Conservation (phyloP, 2,329 filamentous ascomycete genomes). For the Apiospora phragmitis region DNA sequence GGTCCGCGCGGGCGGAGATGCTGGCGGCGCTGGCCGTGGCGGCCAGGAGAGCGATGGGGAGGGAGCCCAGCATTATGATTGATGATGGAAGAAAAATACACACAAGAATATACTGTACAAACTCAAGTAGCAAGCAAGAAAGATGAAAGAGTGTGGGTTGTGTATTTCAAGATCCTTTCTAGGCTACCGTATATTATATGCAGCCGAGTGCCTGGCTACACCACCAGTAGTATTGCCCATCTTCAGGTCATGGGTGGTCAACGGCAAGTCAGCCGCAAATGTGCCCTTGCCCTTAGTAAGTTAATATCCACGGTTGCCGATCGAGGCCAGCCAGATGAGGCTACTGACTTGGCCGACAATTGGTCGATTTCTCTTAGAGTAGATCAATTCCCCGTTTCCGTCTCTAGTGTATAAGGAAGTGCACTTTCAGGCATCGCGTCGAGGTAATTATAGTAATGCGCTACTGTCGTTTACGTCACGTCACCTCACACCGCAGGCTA, state of each 20-base stretch:
- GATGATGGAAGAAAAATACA: background rate
- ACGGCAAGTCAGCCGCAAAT: background rate
- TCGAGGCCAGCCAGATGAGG: background rate
- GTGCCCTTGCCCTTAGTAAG: background rate
- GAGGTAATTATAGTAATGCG: background rate
- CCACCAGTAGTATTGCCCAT: background rate
- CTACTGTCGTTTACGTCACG: background rate
- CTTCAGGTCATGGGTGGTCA: background rate
- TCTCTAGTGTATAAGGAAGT: background rate
- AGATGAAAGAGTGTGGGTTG: background rate
- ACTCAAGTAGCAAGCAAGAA: background rate
- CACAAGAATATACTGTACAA: background rate
- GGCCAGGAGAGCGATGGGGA: background rate
- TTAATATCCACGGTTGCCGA: background rate
- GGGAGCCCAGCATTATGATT: background rate
- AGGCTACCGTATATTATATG: background rate
- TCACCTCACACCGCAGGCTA: background rate
- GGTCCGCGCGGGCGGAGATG: background rate
- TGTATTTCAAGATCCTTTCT: background rate
- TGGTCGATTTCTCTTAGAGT: background rate
- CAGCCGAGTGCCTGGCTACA: too few species aligned
- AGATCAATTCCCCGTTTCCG: background rate
- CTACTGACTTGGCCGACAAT: background rate
- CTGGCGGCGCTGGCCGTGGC: constrained; percentile 1
- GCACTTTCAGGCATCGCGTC: background rate